Evolutionary conservation across 176 grass and related monocot species (phyloP), one percentile per base, ranked within the genome.

Genomic region (Saccharum spontaneum): DNA sequence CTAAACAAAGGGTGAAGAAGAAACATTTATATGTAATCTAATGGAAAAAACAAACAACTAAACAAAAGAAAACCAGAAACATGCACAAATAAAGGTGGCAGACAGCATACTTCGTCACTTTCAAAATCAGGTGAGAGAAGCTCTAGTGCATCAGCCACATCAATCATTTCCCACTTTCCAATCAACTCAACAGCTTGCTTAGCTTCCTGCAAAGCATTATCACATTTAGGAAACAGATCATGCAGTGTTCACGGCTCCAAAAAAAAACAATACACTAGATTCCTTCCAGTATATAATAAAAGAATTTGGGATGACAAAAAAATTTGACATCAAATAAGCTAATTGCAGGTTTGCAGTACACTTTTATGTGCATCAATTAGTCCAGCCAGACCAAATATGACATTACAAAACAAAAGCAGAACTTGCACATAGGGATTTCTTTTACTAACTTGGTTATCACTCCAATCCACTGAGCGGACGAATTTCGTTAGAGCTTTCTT

Each of bases 161-260:
- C 96, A 73, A 98, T 94, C 37, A 76, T 95, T 89, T 98, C 96
- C 96, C 96, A 98, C 59, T 89, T 98, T 83, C 88, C 79, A 80
- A 95, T 98, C 86, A 95, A 95, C 26, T 94, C 96, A 94, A 94
- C 79, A 75, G 96, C 93, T 88, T 98, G 96, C 87, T 95, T 98
- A 55, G 96, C 83, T 94, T 98, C 96, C 93, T 95, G 87, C 83
- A 82, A 30, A 76, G 43, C 22, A 87, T 61, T 79, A 87, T 79
- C 49, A 76, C 61, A 83, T 59, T 72, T 33, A 23, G 3, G 36
- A 38, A 78, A 83, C 52, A 78, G 46, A 73, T 73, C 28, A 57
- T 73, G 78, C 28, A 22, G 43, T 77, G 24, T 20, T 77, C 2
- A 69, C 26, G 22, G 68, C 33, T 79, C 6, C 30, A 54, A 55